Conservation (phyloP, 176 grass and related monocot genomes). For the Carex myosuroides region DNA sequence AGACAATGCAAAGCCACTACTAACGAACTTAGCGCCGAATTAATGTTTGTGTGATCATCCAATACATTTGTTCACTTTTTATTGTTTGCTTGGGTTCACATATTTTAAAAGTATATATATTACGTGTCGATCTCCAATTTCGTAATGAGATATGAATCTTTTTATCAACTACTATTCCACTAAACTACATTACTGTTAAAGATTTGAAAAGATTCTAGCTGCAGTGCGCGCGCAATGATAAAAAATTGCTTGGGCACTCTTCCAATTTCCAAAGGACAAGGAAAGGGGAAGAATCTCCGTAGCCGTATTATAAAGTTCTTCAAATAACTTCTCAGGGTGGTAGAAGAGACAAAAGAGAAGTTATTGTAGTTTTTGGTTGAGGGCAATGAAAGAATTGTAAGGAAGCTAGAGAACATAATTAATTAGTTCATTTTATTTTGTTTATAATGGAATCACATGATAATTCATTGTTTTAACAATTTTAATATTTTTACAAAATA, state of each 20-base stretch:
- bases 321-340: not conserved
- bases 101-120: not conserved
- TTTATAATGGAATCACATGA: too few species aligned
- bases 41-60: too few species aligned
- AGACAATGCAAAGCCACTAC: not conserved
- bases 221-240: not conserved
- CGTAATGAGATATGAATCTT: not conserved
- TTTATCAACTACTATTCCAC: not conserved
- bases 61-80: not conserved
- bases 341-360: too few species aligned
- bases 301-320: too few species aligned
- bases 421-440: too few species aligned
- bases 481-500: too few species aligned
- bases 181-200: not conserved
- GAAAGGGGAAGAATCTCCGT: not conserved
- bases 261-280: slow-evolving; percentile 1
- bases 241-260: not conserved
- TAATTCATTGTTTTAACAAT: too few species aligned
- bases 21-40: slow-evolving; percentile 7
- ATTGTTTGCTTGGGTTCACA: not conserved
- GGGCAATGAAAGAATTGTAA: too few species aligned
- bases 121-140: not conserved
- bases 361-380: too few species aligned
- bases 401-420: too few species aligned
- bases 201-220: not conserved